Conservation (phyloP, 805 yeast species). For the Ascoidea asiatica region DNA sequence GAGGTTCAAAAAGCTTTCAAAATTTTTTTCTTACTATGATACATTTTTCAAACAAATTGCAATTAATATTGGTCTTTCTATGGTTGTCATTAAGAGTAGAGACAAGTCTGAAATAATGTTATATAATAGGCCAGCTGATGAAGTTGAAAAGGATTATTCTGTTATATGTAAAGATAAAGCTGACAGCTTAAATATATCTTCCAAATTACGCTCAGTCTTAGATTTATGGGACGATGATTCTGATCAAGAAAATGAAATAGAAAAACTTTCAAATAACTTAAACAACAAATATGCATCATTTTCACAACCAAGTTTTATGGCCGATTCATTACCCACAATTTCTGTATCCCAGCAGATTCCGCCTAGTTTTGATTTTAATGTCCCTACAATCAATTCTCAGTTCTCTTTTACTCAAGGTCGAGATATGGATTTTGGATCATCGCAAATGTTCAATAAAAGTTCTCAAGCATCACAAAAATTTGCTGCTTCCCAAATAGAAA, state of each 20-base stretch:
- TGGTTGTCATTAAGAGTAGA: background rate
- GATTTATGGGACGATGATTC: background rate
- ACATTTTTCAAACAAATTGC: no score
- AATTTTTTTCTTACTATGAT: background rate
- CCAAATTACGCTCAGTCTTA: background rate
- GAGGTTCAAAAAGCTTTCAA: background rate
- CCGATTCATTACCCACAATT: background rate
- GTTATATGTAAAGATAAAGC: background rate
- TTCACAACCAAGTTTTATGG: no score
- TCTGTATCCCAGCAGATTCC: background rate
- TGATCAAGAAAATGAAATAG: background rate
- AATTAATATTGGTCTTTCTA: background rate
- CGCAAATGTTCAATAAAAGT: background rate
- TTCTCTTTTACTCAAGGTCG: background rate
- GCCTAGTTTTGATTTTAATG: no score
- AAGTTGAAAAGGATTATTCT: background rate
- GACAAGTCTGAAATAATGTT: background rate
- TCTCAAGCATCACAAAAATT: background rate
- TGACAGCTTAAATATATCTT: background rate
- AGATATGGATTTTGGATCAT: background rate
- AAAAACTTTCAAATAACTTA: no score
- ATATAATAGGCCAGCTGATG: no score
- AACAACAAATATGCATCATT: no score
- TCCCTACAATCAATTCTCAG: background rate
- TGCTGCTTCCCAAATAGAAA: background rate